Evolutionary conservation across 2,329 filamentous ascomycete genomes (phyloP), one percentile per base, ranked within the genome.

Genomic region (Diplodia intermedia): DNA sequence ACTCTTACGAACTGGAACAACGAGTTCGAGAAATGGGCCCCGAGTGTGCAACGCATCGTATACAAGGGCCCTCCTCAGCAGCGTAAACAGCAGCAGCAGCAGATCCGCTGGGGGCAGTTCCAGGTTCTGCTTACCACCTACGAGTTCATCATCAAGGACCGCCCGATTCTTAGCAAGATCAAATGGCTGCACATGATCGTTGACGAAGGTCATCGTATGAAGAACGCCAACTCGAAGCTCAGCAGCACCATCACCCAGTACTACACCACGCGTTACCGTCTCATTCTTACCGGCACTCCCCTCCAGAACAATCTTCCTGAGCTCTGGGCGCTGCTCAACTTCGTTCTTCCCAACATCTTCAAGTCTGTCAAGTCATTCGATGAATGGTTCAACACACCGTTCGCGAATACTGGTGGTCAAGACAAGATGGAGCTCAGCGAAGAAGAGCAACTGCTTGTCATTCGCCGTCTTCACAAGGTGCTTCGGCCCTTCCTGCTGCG

Each of bases 121-220:
- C 95, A 99, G 79, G 95, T 99, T 60, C 84, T 99, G 12, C 86
- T 99, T 69, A 99, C 95, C 1, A 99, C 95, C 0, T 99, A 99
- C 82, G 95, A 99, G 79, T 99, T 98, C 82, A 96, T 99, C 81
- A 99, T 99, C 87, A 99, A 98, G 83, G 95, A 99, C 76, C 89
- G 95, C 43, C 94, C 94, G 0, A 86, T 99, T 72, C 83, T 99
- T 14, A 96, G 92, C 84, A 98, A 98, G 85, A 94, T 99, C 82
- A 98, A 98, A 82, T 99, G 95, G 95, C 91, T 97, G 75, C 95
- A 99, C 82, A 98, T 99, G 95, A 98, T 99, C 74, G 95, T 99
- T 72, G 95, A 99, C 75, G 95, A 99, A 84, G 95, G 95, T 82
- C 95, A 99, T 80, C 93, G 95, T 79, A 99, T 99, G 95, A 99